phyloP scores from a whole-genome alignment of 768 basidiomycete genomes.

The Xerocomus potaroensis region DNA sequence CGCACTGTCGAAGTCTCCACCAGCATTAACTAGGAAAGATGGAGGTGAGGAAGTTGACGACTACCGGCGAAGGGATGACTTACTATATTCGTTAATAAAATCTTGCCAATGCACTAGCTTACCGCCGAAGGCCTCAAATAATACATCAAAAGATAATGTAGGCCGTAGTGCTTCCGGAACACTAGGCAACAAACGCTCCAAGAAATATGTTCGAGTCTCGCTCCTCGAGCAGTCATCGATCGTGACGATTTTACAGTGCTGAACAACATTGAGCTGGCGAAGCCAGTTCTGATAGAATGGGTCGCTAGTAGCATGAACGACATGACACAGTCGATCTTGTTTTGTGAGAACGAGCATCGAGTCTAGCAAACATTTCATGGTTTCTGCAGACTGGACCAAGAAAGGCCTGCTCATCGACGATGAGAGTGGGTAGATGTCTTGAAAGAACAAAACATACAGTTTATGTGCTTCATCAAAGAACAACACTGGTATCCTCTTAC shows the following conservation, averaged over 20 bases:
- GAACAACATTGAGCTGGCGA: constrained; percentile 73
- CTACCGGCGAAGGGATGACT: constrained; percentile 1
- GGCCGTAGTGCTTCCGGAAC: constrained; percentile 60
- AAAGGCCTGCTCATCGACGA: constrained; percentile 48
- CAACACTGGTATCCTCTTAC: constrained; percentile 73
- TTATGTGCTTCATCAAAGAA: constrained; percentile 88
- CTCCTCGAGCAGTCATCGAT: constrained; percentile 75
- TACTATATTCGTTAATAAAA: constrained; percentile 71
- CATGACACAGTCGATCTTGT: constrained; percentile 80
- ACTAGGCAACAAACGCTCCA: constrained; percentile 57
- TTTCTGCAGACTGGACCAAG: constrained; percentile 69
- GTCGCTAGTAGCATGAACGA: constrained; percentile 79
- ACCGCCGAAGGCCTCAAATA: constrained; percentile 80
- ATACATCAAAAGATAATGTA: constrained; percentile 60
- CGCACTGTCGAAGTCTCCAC: constrained; percentile 69
- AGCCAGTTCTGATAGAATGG: constrained; percentile 86
- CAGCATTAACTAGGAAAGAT: constrained; percentile 57
- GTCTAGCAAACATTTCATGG: constrained; percentile 82
- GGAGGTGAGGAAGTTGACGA: constrained; percentile 3
- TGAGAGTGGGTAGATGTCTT: background rate
- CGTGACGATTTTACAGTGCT: constrained; percentile 82
- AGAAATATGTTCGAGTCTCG: constrained; percentile 65
- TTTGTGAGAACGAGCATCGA: constrained; percentile 85
- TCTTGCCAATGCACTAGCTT: constrained; percentile 83
- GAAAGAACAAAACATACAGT: constrained; percentile 44